These are phyloP conservation scores for Tricholoma flavovirens DNA, from an alignment of 768 basidiomycete species.

Conservation along the genomic window DNA sequence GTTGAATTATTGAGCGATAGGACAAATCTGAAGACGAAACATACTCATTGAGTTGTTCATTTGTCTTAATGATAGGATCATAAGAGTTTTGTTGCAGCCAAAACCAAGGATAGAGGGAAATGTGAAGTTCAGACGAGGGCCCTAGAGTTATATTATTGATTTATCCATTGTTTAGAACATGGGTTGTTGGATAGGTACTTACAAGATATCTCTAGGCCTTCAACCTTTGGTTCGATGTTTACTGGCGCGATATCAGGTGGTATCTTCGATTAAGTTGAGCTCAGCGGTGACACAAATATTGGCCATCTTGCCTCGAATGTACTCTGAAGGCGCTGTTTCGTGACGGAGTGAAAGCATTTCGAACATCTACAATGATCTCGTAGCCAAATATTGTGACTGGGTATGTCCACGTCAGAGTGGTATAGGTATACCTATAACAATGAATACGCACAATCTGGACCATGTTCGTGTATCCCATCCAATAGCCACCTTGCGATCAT, in stretches of 20 bases:
- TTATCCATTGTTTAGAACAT: neutral
- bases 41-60: constrained; percentile 36
- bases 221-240: constrained; percentile 44
- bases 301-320: constrained; percentile 60
- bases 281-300: neutral
- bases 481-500: constrained; percentile 57
- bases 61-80: constrained; percentile 51
- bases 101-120: constrained; percentile 83
- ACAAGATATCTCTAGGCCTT: constrained; percentile 78
- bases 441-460: constrained; percentile 66
- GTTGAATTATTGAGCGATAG: neutral
- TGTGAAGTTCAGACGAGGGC: constrained; percentile 56
- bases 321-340: constrained; percentile 85
- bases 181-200: constrained; percentile 18
- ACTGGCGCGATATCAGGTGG: constrained; percentile 66
- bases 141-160: constrained; percentile 27
- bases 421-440: neutral
- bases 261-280: constrained; percentile 38
- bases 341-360: constrained; percentile 78
- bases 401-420: constrained; percentile 2
- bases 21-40: constrained; percentile 12
- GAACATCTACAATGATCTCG: constrained; percentile 90
- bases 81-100: constrained; percentile 80
- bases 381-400: constrained; percentile 86
- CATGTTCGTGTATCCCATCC: constrained; percentile 68